Conservation (phyloP, 805 yeast genomes). For the Helenozyma rhizophorensis region DNA sequence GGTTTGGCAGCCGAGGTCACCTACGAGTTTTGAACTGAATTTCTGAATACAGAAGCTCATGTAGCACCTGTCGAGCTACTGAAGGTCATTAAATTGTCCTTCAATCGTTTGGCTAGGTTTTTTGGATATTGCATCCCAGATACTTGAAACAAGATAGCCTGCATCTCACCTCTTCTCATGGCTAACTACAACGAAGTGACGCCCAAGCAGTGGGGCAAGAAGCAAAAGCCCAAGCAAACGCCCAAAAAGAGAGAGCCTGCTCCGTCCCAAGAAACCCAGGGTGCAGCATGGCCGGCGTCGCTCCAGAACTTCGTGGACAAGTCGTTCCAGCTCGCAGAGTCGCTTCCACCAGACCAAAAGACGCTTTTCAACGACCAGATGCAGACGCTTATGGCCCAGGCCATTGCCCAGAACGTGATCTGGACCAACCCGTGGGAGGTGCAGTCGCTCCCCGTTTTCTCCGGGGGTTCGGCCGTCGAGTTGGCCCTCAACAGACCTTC, state of each 20-base stretch:
- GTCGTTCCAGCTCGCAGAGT: constrained; percentile 38
- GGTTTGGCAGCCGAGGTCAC: too few species aligned
- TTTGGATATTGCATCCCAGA: too few species aligned
- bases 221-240: too few species aligned
- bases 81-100: too few species aligned
- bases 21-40: too few species aligned
- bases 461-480: constrained; percentile 5
- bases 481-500: constrained; percentile 6
- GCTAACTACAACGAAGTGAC: constrained; percentile 23
- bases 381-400: constrained; percentile 44
- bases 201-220: constrained; percentile 15
- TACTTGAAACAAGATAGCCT: too few species aligned
- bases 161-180: constrained; percentile 1
- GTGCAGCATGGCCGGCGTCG: constrained; percentile 49
- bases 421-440: constrained; percentile 51
- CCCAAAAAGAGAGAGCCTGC: too few species aligned
- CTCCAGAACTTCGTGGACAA: constrained; percentile 47
- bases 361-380: constrained; percentile 46
- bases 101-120: too few species aligned
- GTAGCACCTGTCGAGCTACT: too few species aligned
- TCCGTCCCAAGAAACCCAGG: background rate
- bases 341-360: constrained; percentile 31
- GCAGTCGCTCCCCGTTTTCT: constrained; percentile 47
- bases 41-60: too few species aligned
- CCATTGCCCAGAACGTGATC: constrained; percentile 40